Evolutionary conservation across 2,329 filamentous ascomycete genomes (phyloP).

Genomic region (Pseudocercospora vitis): DNA sequence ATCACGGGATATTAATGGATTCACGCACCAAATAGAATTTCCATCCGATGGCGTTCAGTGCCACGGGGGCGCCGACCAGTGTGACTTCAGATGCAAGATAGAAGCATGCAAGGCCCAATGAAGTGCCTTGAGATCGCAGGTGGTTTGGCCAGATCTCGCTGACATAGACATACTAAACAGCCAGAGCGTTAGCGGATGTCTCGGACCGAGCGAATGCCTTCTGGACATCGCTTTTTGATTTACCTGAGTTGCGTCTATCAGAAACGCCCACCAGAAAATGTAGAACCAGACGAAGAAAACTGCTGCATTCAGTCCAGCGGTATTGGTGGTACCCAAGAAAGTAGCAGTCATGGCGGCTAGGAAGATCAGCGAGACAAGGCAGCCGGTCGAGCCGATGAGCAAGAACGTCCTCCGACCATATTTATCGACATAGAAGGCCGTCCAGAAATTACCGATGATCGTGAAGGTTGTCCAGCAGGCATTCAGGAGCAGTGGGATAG

Average conservation of each 20-base stretch:
- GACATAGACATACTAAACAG: conserved; percentile 43
- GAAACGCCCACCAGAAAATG: conserved; percentile 47
- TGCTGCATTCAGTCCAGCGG: conserved; percentile 42
- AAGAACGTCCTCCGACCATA: conserved; percentile 48
- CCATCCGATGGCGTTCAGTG: conserved; percentile 42
- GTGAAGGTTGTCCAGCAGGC: conserved; percentile 46
- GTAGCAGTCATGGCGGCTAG: conserved; percentile 45
- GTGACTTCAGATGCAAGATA: conserved; percentile 42
- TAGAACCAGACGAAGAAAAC: conserved; percentile 49
- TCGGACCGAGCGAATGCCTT: no score
- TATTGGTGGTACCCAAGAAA: conserved; percentile 36
- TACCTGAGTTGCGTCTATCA: conserved; percentile 51
- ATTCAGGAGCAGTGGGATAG: conserved; percentile 46
- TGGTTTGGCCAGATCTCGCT: conserved; percentile 49
- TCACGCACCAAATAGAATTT: conserved; percentile 50
- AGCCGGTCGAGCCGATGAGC: conserved; percentile 45
- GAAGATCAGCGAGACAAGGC: conserved; percentile 44
- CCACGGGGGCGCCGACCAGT: conserved; percentile 41
- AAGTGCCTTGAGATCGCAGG: conserved; percentile 41
- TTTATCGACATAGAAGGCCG: conserved; percentile 45
- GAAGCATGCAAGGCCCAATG: conserved; percentile 40
- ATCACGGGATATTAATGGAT: conserved; percentile 29
- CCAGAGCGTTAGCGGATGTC: no score
- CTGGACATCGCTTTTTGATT: no score
- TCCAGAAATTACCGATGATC: conserved; percentile 44